Conservation (phyloP, 257 asterid genomes). For the Nicotiana attenuata region DNA sequence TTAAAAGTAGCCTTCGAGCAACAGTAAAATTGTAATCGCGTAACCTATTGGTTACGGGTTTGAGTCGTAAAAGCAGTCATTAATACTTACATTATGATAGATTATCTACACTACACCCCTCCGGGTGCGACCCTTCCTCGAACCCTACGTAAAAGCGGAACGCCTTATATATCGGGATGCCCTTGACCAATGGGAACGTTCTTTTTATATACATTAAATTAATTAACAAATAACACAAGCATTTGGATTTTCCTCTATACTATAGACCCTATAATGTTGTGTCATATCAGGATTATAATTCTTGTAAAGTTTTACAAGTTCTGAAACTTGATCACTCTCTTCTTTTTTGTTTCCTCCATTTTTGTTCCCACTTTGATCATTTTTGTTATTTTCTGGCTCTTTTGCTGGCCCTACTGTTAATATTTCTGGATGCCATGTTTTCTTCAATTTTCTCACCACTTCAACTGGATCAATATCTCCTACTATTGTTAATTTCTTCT, state of each 20-base stretch:
- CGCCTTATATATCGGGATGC: too few species aligned
- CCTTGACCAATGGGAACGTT: too few species aligned
- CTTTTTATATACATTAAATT: too few species aligned
- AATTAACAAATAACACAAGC: conserved; percentile 26
- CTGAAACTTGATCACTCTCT: conserved; percentile 11
- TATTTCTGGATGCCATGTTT: conserved; percentile 21
- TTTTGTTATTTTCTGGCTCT: conserved; percentile 20
- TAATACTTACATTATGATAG: too few species aligned
- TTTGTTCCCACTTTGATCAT: background rate
- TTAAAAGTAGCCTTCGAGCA: too few species aligned
- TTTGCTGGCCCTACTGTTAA: conserved; percentile 26
- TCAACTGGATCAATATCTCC: conserved; percentile 26
- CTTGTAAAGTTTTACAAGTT: conserved; percentile 14
- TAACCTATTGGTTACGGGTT: too few species aligned
- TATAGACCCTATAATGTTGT: background rate
- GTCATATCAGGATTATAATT: conserved; percentile 10
- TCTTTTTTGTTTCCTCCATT: conserved; percentile 1
- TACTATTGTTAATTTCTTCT: conserved; percentile 20
- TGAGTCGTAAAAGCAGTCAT: too few species aligned
- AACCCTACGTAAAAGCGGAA: too few species aligned
- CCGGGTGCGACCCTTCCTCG: too few species aligned
- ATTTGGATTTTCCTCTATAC: conserved; percentile 27
- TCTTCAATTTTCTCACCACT: conserved; percentile 21
- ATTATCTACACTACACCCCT: too few species aligned
- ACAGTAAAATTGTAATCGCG: background rate